Evolutionary conservation across 768 basidiomycete species (phyloP).

Genomic region (Rubroboletus satanas): DNA sequence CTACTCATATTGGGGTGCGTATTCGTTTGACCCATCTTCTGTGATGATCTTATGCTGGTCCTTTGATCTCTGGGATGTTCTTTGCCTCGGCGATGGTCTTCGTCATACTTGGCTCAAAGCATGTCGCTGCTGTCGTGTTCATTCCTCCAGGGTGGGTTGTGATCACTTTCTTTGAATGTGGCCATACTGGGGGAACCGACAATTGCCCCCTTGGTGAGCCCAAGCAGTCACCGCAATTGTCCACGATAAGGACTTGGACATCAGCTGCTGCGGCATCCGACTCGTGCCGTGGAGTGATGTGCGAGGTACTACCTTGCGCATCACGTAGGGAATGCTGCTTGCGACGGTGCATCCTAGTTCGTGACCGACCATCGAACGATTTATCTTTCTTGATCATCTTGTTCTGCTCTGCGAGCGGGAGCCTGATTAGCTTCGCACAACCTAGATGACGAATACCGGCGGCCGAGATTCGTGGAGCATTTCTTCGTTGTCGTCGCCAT

Average conservation of each 20-base stretch:
- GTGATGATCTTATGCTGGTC: not conserved
- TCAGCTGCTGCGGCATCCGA: not conserved
- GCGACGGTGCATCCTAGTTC: not conserved
- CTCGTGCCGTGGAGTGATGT: too few relatives aligned
- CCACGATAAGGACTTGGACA: not conserved
- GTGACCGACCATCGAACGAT: not conserved
- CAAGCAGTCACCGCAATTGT: not conserved
- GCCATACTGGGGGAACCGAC: not conserved
- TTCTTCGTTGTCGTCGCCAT: not conserved
- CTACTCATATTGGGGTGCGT: not conserved
- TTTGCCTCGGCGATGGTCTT: not conserved
- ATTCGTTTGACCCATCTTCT: not conserved
- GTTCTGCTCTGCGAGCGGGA: not conserved
- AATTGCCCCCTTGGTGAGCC: not conserved
- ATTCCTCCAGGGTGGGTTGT: not conserved
- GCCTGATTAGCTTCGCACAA: not conserved
- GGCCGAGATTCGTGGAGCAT: not conserved
- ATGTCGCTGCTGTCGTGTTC: not conserved
- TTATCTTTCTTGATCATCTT: not conserved
- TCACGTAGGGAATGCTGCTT: not conserved
- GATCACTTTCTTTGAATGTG: not conserved
- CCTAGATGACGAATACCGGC: not conserved
- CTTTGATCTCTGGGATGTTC: not conserved
- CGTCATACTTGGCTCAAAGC: not conserved
- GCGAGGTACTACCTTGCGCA: not conserved